These are phyloP conservation scores for Xylaria telfairii DNA, from an alignment of 495 filamentous ascomycete genomes.

Conservation along the genomic window DNA sequence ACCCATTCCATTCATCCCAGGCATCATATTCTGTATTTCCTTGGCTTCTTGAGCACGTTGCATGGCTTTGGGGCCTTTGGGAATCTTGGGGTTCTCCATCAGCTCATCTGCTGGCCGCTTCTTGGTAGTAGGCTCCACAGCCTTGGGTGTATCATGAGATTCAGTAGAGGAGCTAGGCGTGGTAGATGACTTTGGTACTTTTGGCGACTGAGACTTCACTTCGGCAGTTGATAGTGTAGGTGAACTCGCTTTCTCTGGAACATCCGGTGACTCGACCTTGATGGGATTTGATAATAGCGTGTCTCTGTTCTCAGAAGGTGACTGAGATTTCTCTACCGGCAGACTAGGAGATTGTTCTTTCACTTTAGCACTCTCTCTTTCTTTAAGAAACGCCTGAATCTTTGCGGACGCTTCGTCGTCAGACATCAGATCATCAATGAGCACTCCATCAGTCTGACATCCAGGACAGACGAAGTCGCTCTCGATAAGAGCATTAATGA, in stretches of 20 bases:
- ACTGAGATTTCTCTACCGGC: conserved; percentile 39
- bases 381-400: conserved; percentile 77
- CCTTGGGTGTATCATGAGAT: conserved; percentile 47
- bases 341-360: conserved; percentile 51
- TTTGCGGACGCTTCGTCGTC: conserved; percentile 80
- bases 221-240: conserved; percentile 41
- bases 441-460: conserved; percentile 85
- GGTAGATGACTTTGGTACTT: conserved; percentile 30
- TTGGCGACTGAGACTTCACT: conserved; percentile 33
- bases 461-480: conserved; percentile 95
- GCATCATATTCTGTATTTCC: conserved; percentile 47
- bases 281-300: conserved; percentile 13
- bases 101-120: conserved; percentile 85
- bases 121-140: conserved; percentile 52
- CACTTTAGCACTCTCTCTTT: conserved; percentile 67
- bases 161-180: conserved; percentile 37
- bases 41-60: conserved; percentile 51
- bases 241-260: conserved; percentile 43
- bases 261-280: conserved; percentile 24
- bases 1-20: conserved; percentile 47
- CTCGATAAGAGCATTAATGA: conserved; percentile 95
- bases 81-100: conserved; percentile 67
- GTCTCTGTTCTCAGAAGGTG: conserved; percentile 35
- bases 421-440: conserved; percentile 86
- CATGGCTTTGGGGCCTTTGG: conserved; percentile 66